Evolutionary conservation across 2,329 filamentous ascomycete genomes (phyloP).

Genomic region (Fusarium citri): DNA sequence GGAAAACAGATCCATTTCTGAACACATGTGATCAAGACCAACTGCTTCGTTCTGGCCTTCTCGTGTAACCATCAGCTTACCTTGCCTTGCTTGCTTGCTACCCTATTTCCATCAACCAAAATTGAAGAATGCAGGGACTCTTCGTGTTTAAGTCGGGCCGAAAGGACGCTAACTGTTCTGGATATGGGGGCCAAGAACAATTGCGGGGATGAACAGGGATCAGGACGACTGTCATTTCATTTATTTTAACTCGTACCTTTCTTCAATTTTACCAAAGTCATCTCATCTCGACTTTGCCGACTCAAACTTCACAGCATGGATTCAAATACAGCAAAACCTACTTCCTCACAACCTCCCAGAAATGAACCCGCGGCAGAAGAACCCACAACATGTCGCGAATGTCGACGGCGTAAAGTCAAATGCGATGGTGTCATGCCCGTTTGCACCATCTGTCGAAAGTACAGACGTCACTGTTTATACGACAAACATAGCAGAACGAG

Average conservation of each 20-base stretch:
- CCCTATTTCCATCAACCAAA: not conserved
- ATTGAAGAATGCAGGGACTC: not conserved
- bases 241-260: constrained; percentile 4
- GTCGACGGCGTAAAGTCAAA: constrained; percentile 33
- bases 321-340: not conserved
- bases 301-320: constrained; percentile 9
- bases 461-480: constrained; percentile 32
- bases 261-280: constrained; percentile 19
- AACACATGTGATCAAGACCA: not conserved
- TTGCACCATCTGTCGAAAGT: constrained; percentile 30
- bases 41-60: not conserved
- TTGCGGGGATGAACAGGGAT: constrained; percentile 26
- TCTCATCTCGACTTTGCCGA: not conserved
- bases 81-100: not conserved
- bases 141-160: constrained; percentile 26
- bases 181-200: constrained; percentile 6
- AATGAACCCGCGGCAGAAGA: constrained; percentile 20
- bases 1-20: not conserved
- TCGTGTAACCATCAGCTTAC: not conserved
- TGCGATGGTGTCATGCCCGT: constrained; percentile 36
- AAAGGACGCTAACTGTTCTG: constrained; percentile 4
- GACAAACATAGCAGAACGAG: constrained; percentile 34
- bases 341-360: constrained; percentile 10
- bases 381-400: constrained; percentile 32
- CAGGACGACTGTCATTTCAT: not conserved